Conservation (phyloP, 805 yeast species). For the Tetrapisispora fleetii region DNA sequence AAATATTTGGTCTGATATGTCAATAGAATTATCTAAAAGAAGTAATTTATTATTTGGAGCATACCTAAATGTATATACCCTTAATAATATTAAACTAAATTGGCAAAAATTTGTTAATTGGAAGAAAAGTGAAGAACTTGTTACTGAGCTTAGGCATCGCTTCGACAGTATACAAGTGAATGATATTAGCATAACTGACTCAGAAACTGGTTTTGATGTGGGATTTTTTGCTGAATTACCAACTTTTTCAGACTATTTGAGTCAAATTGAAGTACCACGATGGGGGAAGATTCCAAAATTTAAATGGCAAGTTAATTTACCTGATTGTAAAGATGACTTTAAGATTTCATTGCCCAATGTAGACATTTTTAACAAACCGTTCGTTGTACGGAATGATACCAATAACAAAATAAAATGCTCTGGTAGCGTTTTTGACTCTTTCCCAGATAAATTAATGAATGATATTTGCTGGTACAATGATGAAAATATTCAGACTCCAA, state of each 20-base stretch:
- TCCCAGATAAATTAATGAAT: constrained; percentile 18
- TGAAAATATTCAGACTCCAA: constrained; percentile 25
- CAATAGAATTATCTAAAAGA: constrained; percentile 13
- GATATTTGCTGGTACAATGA: constrained; percentile 27
- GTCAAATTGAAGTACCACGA: constrained; percentile 12
- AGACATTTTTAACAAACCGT: not conserved
- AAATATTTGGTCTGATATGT: constrained; percentile 19
- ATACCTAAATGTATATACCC: constrained; percentile 10
- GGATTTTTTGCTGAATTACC: constrained; percentile 8
- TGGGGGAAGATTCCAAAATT: constrained; percentile 26
- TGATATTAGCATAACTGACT: constrained; percentile 17
- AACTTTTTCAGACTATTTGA: constrained; percentile 10
- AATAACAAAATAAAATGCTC: constrained; percentile 11
- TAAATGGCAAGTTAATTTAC: constrained; percentile 30
- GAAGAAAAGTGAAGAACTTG: constrained; percentile 12
- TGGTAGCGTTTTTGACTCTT: constrained; percentile 3
- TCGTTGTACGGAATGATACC: constrained; percentile 3
- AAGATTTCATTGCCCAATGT: constrained; percentile 16
- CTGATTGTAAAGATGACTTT: constrained; percentile 30
- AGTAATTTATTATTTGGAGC: constrained; percentile 2
- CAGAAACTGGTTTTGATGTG: constrained; percentile 18
- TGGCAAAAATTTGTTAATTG: constrained; percentile 8
- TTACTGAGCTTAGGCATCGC: constrained; percentile 10
- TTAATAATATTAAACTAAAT: constrained; percentile 9
- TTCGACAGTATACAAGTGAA: constrained; percentile 17